A percentile compares a stretch with the other conserved stretches of the same genome.
These are phyloP conservation scores for Orychophragmus violaceus DNA, from an alignment of 345 rosid genomes.

Conservation along the genomic window DNA sequence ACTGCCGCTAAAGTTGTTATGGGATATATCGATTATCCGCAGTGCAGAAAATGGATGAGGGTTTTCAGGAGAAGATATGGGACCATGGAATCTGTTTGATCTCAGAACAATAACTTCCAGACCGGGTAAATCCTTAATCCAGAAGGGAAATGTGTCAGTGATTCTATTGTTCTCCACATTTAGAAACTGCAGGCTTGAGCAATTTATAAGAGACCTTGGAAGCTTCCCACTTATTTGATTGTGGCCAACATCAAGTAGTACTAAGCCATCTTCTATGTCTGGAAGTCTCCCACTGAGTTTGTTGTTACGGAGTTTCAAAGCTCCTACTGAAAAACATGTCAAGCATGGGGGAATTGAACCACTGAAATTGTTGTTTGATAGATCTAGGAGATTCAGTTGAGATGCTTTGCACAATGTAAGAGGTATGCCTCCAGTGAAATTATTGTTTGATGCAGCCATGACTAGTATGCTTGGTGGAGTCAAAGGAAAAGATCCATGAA, in stretches of 20 bases:
- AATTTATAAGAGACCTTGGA: neutral
- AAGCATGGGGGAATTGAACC: slow-evolving; percentile 30
- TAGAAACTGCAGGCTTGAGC: neutral
- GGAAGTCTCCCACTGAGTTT: neutral
- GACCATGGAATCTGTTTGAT: neutral
- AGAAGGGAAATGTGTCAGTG: neutral
- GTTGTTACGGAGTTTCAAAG: neutral
- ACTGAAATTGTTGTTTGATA: slow-evolving; percentile 19
- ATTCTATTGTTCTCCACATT: neutral
- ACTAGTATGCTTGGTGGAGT: neutral
- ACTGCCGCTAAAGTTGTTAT: neutral
- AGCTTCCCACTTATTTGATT: neutral
- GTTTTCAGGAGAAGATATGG: neutral
- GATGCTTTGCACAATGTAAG: slow-evolving; percentile 27
- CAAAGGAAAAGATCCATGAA: neutral
- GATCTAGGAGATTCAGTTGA: slow-evolving; percentile 11
- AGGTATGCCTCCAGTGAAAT: slow-evolving; percentile 33
- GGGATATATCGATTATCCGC: neutral
- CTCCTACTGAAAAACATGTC: too few species aligned
- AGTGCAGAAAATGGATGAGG: neutral
- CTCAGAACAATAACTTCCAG: neutral
- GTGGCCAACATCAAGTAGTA: neutral
- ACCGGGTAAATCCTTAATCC: neutral
- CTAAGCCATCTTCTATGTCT: neutral
- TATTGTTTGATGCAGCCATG: slow-evolving; percentile 21